Evolutionary conservation across 192 early-diverging fungal species (phyloP), one percentile per base, ranked within the genome.

Genomic region (Phycomyces nitens): DNA sequence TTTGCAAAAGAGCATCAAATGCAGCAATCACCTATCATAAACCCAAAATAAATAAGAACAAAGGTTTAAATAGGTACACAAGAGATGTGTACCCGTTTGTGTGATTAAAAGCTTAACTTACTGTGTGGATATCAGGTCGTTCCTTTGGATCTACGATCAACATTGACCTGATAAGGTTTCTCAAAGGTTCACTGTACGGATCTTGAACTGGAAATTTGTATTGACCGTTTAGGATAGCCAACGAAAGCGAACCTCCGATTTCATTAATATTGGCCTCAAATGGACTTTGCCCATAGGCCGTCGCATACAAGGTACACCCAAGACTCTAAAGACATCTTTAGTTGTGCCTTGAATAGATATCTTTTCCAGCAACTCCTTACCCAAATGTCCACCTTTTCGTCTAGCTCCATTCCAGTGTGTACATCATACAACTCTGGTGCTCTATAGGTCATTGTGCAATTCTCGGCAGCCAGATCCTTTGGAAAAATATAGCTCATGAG

Each of bases 391-490:
- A 86, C 84, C 49, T 86, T 82, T 56, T 87, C 83, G 58, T 88
- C 84, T 22, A 91, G 51, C 6, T 55, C 66, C 1, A 75, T 62
- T 3, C 74, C 84, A 0, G 79, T 77, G 57, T 86, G 83, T 23
- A 88, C 88, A 69, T 91, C 86, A 66, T 88, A 91, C 20, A 91
- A 76, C 62, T 91, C 89, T 3, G 89, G 89, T 14, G 89, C 88
- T 12, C 89, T 75, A 58, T 88, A 91, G 42, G 88, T 76, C 86
- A 89, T 85, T 1, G 88, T 77, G 57, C 84, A 86, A 58, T 81
- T 65, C 55, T 87, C 79, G 4, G 85, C 85, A 18, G 89, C 89
- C 21, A 85, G 68, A 49, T 91, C 89, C 24, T 73, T 10, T 42
- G 14, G 14, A 53, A 21, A 51, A 7, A 40, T 3, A 44, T 49